Evolutionary conservation across 2,329 filamentous ascomycete genomes (phyloP).

Genomic region (Mycosphaerella sp.): DNA sequence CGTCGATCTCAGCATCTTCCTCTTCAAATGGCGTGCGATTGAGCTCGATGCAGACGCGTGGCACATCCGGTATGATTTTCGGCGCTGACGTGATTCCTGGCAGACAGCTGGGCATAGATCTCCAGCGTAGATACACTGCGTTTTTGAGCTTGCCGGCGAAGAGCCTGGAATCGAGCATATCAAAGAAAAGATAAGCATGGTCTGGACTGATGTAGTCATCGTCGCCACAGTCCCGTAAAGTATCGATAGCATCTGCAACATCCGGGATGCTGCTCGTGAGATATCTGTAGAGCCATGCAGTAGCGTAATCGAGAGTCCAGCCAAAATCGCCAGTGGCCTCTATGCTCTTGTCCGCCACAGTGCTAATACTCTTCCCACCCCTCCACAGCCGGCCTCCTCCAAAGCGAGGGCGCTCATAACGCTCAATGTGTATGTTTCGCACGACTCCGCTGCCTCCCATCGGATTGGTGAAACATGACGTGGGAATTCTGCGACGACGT

Average conservation of each 20-base stretch:
- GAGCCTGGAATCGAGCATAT: conserved; percentile 33
- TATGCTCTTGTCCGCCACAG: conserved; percentile 22
- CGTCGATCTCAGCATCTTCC: conserved; percentile 28
- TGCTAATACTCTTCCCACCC: conserved; percentile 9
- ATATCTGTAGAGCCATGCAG: conserved; percentile 36
- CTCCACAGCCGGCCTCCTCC: conserved; percentile 1
- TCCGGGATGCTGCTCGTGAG: conserved; percentile 27
- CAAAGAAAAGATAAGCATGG: conserved; percentile 35
- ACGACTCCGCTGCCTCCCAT: neutral
- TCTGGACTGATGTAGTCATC: conserved; percentile 21
- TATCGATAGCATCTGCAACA: conserved; percentile 27
- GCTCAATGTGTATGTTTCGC: neutral
- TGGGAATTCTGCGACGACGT: neutral
- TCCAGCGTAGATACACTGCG: conserved; percentile 35
- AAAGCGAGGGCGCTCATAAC: neutral
- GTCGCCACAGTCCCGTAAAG: conserved; percentile 23
- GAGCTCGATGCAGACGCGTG: conserved; percentile 36
- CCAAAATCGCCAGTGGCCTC: conserved; percentile 30
- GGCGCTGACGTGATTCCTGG: conserved; percentile 37
- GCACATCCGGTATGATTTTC: conserved; percentile 23
- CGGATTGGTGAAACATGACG: neutral
- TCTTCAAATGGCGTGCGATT: conserved; percentile 28
- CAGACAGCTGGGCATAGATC: conserved; percentile 22
- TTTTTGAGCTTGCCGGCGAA: conserved; percentile 37
- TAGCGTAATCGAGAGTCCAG: conserved; percentile 41